A percentile compares a stretch with the other conserved stretches of the same genome.
These are phyloP conservation scores for Stevia rebaudiana DNA, from an alignment of 140 eudicot species.

Conservation along the genomic window DNA sequence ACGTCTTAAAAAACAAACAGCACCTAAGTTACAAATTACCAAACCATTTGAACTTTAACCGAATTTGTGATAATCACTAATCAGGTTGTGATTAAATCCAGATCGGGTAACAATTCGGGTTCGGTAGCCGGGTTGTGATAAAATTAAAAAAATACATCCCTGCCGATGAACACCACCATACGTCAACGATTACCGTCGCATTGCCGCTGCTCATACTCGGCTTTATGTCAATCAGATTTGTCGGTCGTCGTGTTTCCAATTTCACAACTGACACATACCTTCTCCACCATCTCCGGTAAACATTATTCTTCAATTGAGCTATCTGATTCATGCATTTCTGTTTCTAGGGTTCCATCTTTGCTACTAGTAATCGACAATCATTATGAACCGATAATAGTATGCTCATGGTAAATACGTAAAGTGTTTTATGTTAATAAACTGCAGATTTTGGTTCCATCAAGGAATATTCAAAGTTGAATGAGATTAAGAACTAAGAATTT, in stretches of 20 bases:
- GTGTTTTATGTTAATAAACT: neutral
- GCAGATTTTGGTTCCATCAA: neutral
- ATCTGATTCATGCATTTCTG: constrained; percentile 7
- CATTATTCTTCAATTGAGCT: neutral
- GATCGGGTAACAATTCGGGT: no score
- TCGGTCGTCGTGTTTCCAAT: constrained; percentile 1
- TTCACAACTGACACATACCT: neutral
- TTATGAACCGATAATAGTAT: neutral
- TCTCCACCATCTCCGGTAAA: constrained; percentile 23
- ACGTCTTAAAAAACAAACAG: no score
- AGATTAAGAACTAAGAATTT: no score
- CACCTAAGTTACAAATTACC: no score
- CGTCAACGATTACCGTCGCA: neutral
- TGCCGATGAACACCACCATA: neutral
- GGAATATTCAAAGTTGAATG: neutral
- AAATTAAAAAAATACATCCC: no score
- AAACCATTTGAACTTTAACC: no score
- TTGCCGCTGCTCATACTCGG: neutral
- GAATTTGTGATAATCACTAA: no score
- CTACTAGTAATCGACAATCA: neutral
- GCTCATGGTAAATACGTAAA: no score
- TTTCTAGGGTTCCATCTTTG: neutral
- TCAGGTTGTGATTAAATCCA: no score
- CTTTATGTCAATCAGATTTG: constrained; percentile 18
- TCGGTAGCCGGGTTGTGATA: no score